Percentiles rank a stretch among this genome's conserved stretches.
phyloP scores from a whole-genome alignment of 1,284 basidiomycete species.

The Fomitopsis palustris region DNA sequence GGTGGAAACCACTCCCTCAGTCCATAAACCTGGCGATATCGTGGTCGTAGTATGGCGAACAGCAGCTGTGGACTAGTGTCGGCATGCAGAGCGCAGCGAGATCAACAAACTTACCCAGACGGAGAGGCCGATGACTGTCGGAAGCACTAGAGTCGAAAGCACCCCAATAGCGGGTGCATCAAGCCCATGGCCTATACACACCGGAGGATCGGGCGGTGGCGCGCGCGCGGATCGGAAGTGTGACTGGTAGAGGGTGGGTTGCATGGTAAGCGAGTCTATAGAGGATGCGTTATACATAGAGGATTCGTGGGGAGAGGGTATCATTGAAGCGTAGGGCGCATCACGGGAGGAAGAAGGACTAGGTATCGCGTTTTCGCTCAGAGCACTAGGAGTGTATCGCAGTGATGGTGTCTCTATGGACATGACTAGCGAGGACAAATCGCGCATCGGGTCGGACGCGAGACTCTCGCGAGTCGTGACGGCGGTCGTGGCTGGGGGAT shows the following conservation, averaged over 20 bases:
- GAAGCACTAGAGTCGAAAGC: conserved; percentile 52
- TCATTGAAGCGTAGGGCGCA: not conserved
- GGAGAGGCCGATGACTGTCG: conserved; percentile 52
- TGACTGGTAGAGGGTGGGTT: conserved; percentile 38
- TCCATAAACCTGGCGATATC: conserved; percentile 65
- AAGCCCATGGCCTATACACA: conserved; percentile 63
- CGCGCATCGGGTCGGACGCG: not conserved
- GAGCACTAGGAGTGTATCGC: not conserved
- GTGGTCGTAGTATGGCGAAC: conserved; percentile 65
- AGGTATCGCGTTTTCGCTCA: not conserved
- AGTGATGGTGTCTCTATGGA: not conserved
- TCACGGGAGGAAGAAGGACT: not conserved
- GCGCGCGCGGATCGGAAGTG: not conserved
- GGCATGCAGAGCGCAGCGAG: not conserved
- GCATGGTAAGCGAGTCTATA: conserved; percentile 28
- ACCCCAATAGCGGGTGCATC: conserved; percentile 65
- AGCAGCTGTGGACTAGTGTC: conserved; percentile 40
- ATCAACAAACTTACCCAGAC: conserved; percentile 55
- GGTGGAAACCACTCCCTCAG: conserved; percentile 73
- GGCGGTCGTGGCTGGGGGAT: not conserved
- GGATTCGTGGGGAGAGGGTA: conserved; percentile 2
- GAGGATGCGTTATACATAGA: conserved; percentile 11
- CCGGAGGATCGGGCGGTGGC: conserved; percentile 22
- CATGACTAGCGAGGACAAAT: not conserved
- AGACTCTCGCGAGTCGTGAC: not conserved